phyloP scores from a whole-genome alignment of 192 early-diverging fungal genomes.

The Podila horticola region DNA sequence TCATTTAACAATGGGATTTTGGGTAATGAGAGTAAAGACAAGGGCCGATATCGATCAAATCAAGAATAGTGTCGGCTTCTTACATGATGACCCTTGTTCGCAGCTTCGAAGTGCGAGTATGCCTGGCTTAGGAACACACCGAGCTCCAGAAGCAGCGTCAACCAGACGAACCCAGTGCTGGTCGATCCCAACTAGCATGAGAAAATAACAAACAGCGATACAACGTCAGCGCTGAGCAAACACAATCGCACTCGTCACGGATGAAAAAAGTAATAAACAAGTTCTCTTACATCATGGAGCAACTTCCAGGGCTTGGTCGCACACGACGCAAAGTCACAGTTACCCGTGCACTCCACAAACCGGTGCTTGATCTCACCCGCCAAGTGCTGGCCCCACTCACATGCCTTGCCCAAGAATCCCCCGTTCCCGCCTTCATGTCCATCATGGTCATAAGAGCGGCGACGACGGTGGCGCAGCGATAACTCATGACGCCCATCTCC shows the following conservation, averaged over 20 bases:
- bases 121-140: slow-evolving; percentile 17
- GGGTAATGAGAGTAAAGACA: background rate
- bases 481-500: background rate
- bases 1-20: too few species aligned
- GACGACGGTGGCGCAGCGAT: background rate
- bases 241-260: background rate
- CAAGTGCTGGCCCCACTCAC: background rate
- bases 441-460: background rate
- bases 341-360: slow-evolving; percentile 9
- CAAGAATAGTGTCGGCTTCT: background rate
- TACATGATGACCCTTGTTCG: background rate
- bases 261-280: background rate
- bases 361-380: slow-evolving; percentile 11
- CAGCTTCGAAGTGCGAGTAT: background rate
- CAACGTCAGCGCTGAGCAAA: background rate
- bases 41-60: background rate
- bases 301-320: slow-evolving; percentile 10
- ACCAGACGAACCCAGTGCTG: slow-evolving; percentile 31
- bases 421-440: background rate
- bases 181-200: slow-evolving; percentile 7
- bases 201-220: background rate
- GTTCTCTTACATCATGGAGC: slow-evolving; percentile 10
- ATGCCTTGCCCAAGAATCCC: background rate
- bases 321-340: slow-evolving; percentile 10
- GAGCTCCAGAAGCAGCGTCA: slow-evolving; percentile 26